These are phyloP conservation scores for Saprolegnia parasitica DNA, from an alignment of 352 stramenopile genomes.

Conservation along the genomic window DNA sequence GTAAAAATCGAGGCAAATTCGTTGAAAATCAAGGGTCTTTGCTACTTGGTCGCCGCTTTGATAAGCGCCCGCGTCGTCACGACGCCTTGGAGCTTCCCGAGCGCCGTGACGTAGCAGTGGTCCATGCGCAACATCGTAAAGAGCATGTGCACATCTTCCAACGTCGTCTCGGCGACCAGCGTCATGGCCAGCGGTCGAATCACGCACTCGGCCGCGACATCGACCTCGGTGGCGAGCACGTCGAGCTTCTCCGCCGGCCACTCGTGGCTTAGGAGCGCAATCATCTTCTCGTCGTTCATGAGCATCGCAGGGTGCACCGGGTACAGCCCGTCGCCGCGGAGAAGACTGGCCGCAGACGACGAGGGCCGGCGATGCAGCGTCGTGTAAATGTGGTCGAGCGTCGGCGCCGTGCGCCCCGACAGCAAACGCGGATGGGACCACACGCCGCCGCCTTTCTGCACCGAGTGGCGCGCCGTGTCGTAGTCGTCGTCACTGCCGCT, in stretches of 20 bases:
- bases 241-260: constrained; percentile 50
- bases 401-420: background rate
- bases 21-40: background rate
- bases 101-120: constrained; percentile 83
- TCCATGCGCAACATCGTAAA: constrained; percentile 88
- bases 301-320: constrained; percentile 5
- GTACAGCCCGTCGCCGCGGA: background rate
- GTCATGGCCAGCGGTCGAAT: constrained; percentile 49
- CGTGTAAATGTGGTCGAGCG: constrained; percentile 15
- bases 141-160: constrained; percentile 88
- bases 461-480: no score
- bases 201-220: constrained; percentile 33
- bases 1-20: background rate
- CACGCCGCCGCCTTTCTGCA: no score
- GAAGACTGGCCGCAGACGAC: background rate
- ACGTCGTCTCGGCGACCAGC: constrained; percentile 66
- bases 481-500: background rate
- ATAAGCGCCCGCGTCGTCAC: constrained; percentile 40
- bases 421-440: no score
- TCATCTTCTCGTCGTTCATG: constrained; percentile 67
- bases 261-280: constrained; percentile 61
- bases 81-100: constrained; percentile 74
- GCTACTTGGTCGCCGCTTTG: background rate
- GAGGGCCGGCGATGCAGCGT: background rate
- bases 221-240: constrained; percentile 55